Conservation (phyloP, 129 eudicot species). For the Saussurea involucrata region DNA sequence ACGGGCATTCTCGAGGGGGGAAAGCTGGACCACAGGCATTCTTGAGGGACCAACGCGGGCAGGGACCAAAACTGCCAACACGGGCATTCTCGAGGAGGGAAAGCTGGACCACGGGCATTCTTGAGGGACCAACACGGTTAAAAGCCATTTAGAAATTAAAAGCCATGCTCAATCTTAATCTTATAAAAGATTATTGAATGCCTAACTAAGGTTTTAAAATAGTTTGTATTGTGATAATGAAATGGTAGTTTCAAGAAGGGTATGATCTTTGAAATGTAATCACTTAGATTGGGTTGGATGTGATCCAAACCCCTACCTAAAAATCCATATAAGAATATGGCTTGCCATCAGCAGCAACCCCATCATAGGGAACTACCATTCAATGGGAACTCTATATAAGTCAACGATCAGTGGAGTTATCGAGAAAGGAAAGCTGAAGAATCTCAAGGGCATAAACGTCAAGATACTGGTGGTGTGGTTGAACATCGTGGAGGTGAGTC, state of each 20-base stretch:
- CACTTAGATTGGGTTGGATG: conserved; percentile 31
- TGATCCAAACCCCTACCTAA: conserved; percentile 62
- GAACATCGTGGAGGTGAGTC: conserved; percentile 43
- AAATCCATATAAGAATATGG: conserved; percentile 51
- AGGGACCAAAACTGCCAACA: too few species aligned
- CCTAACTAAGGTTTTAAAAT: not conserved
- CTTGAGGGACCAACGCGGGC: too few species aligned
- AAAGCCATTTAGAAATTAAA: not conserved
- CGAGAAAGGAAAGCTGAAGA: conserved; percentile 32
- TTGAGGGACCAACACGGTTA: too few species aligned
- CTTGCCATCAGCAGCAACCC: too few species aligned
- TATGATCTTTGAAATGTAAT: not conserved
- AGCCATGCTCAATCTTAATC: not conserved
- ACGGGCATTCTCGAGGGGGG: too few species aligned
- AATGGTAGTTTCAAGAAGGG: not conserved
- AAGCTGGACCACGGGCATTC: too few species aligned
- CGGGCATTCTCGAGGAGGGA: too few species aligned
- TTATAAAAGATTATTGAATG: not conserved
- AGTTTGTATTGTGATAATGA: not conserved
- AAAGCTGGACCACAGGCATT: too few species aligned
- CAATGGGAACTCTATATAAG: too few species aligned
- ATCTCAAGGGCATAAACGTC: conserved; percentile 41
- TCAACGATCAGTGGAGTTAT: conserved; percentile 45
- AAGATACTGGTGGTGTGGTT: conserved; percentile 49
- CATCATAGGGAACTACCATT: too few species aligned